Evolutionary conservation across 2,329 filamentous ascomycete species (phyloP).

Genomic region (Penicillium sp.): DNA sequence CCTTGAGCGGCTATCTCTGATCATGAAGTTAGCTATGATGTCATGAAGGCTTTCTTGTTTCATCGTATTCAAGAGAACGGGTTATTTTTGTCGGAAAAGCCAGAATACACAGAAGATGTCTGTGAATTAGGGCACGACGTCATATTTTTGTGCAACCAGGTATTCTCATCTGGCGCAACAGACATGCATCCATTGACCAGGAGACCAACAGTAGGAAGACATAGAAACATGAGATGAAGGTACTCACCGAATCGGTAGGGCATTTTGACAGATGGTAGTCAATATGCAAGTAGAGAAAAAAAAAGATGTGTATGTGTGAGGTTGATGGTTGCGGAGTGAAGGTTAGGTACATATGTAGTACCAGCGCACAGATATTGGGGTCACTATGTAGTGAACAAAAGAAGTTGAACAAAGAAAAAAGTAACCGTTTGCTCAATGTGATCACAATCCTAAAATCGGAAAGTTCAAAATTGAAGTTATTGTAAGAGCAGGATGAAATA

Average conservation of each 20-base stretch:
- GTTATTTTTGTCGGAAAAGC: background rate
- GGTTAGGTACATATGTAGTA: background rate
- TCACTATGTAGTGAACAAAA: background rate
- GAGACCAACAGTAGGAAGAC: background rate
- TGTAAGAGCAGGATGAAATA: background rate
- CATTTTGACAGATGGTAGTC: conserved; percentile 5
- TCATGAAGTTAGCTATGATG: conserved; percentile 9
- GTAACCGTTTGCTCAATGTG: background rate
- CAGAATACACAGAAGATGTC: background rate
- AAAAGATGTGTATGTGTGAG: background rate
- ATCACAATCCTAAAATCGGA: background rate
- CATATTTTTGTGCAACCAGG: background rate
- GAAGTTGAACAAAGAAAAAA: background rate
- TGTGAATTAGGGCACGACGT: background rate
- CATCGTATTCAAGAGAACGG: too few species aligned
- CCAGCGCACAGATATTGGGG: background rate
- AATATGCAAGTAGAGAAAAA: background rate
- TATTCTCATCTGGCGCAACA: background rate
- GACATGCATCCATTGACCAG: background rate
- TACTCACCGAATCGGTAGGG: conserved; percentile 29
- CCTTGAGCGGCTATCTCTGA: conserved; percentile 68
- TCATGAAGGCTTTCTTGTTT: background rate
- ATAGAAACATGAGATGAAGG: background rate
- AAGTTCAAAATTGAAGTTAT: background rate
- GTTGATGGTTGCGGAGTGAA: background rate